Evolutionary conservation across 441 rosid species (phyloP).

Genomic region (Populus hybrid): DNA sequence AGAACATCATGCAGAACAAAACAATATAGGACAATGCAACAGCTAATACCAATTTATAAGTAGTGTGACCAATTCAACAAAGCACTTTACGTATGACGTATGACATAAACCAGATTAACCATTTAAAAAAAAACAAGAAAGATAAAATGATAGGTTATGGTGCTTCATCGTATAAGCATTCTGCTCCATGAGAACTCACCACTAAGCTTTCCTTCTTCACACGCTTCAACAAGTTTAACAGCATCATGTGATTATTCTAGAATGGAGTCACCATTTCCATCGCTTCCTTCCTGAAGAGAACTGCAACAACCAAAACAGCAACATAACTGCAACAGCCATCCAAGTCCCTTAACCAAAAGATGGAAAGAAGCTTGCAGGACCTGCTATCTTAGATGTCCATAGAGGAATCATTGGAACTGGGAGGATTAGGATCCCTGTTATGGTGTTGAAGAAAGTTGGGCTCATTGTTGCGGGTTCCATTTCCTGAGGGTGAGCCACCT

Average conservation of each 20-base stretch:
- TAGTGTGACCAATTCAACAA: slow-evolving; percentile 19
- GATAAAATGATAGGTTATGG: slow-evolving; percentile 18
- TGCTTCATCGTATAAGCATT: slow-evolving; percentile 10
- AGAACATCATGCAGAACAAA: neutral
- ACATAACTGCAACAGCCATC: slow-evolving; percentile 9
- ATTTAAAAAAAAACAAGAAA: slow-evolving; percentile 14
- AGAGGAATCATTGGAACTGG: slow-evolving; percentile 66
- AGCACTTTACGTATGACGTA: slow-evolving; percentile 32
- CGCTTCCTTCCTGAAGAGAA: slow-evolving; percentile 12
- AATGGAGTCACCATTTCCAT: slow-evolving; percentile 28
- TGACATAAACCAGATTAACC: slow-evolving; percentile 24
- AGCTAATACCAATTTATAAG: slow-evolving; percentile 13
- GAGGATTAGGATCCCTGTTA: slow-evolving; percentile 55
- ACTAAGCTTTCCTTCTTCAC: slow-evolving; percentile 26
- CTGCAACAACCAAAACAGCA: slow-evolving; percentile 9
- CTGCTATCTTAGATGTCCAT: slow-evolving; percentile 54
- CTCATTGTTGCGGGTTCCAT: slow-evolving; percentile 38
- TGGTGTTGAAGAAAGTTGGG: slow-evolving; percentile 38
- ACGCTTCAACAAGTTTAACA: slow-evolving; percentile 24
- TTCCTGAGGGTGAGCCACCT: slow-evolving; percentile 33
- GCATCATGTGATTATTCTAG: slow-evolving; percentile 34
- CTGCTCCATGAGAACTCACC: slow-evolving; percentile 19
- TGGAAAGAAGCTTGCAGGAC: slow-evolving; percentile 12
- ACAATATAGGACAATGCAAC: slow-evolving; percentile 5
- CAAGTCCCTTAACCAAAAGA: slow-evolving; percentile 10